These are phyloP conservation scores for Boletus speciosus DNA, from an alignment of 768 basidiomycete genomes.

Conservation along the genomic window DNA sequence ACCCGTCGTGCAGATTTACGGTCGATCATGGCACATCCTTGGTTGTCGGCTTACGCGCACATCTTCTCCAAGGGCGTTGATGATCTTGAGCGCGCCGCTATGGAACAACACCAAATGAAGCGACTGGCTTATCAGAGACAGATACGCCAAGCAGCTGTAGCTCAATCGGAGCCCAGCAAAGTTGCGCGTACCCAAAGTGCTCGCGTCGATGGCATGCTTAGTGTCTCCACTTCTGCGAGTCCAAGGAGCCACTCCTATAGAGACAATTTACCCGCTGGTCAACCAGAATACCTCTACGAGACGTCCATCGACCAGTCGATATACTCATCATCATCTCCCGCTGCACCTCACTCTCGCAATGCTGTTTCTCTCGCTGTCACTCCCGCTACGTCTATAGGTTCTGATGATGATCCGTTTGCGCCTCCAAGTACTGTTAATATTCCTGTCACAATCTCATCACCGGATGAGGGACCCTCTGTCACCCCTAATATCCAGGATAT, in stretches of 20 bases:
- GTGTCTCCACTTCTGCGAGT: slow-evolving; percentile 31
- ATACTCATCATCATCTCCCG: slow-evolving; percentile 35
- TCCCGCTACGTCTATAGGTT: slow-evolving; percentile 38
- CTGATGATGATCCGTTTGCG: slow-evolving; percentile 75
- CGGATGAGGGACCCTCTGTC: slow-evolving; percentile 22
- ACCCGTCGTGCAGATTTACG: slow-evolving; percentile 69
- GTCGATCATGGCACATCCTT: slow-evolving; percentile 82
- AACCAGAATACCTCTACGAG: slow-evolving; percentile 74
- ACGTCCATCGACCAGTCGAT: slow-evolving; percentile 60
- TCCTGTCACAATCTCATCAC: slow-evolving; percentile 28
- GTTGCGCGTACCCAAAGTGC: slow-evolving; percentile 53
- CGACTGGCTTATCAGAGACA: slow-evolving; percentile 76
- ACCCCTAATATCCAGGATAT: slow-evolving; percentile 19
- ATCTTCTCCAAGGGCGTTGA: slow-evolving; percentile 68
- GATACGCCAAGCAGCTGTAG: slow-evolving; percentile 56
- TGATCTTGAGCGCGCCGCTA: slow-evolving; percentile 75
- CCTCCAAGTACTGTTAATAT: slow-evolving; percentile 31
- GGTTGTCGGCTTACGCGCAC: slow-evolving; percentile 56
- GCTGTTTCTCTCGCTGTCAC: slow-evolving; percentile 42
- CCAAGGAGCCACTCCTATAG: slow-evolving; percentile 45
- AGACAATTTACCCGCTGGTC: slow-evolving; percentile 41
- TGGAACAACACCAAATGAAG: slow-evolving; percentile 84
- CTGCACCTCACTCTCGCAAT: slow-evolving; percentile 38
- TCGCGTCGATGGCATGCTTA: slow-evolving; percentile 45
- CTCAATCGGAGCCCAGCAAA: slow-evolving; percentile 26